A percentile compares a stretch with the other conserved stretches of the same genome.
phyloP scores from a whole-genome alignment of 192 early-diverging fungal species.

The Kickxella alabastrina region DNA sequence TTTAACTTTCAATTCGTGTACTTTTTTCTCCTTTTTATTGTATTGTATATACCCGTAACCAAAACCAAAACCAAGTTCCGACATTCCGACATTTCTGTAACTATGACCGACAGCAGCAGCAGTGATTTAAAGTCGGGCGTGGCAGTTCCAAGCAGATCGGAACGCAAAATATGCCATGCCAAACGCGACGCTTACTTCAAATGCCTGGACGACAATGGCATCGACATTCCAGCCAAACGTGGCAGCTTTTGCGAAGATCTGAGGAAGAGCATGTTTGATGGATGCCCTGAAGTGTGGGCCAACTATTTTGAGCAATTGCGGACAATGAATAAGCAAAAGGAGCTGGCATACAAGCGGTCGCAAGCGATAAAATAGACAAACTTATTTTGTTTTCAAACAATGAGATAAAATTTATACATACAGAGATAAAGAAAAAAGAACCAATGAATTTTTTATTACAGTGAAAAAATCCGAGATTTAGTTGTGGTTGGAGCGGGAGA shows the following conservation, averaged over 20 bases:
- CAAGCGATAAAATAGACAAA: neutral
- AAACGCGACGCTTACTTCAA: slow-evolving; percentile 74
- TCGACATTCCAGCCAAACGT: slow-evolving; percentile 54
- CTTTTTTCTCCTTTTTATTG: too few relatives aligned
- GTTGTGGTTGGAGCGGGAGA: slow-evolving; percentile 43
- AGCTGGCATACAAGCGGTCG: neutral
- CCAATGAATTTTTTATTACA: neutral
- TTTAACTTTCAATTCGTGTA: too few relatives aligned
- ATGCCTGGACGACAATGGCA: slow-evolving; percentile 65
- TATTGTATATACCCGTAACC: too few relatives aligned
- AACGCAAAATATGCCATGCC: slow-evolving; percentile 73
- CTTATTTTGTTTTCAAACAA: neutral
- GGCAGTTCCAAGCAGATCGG: slow-evolving; percentile 56
- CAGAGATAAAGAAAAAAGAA: neutral
- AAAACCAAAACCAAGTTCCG: too few relatives aligned
- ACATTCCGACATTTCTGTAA: too few relatives aligned
- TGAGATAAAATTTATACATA: neutral
- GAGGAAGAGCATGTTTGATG: slow-evolving; percentile 30
- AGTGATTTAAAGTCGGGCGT: too few relatives aligned
- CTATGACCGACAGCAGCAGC: slow-evolving; percentile 5
- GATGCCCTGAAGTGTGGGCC: slow-evolving; percentile 38
- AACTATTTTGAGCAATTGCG: slow-evolving; percentile 40
- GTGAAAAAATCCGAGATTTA: neutral
- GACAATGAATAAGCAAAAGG: slow-evolving; percentile 23
- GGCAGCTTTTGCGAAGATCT: slow-evolving; percentile 43